phyloP scores from a whole-genome alignment of 1,139 yeast genomes.

The Geotrichum siamense region DNA sequence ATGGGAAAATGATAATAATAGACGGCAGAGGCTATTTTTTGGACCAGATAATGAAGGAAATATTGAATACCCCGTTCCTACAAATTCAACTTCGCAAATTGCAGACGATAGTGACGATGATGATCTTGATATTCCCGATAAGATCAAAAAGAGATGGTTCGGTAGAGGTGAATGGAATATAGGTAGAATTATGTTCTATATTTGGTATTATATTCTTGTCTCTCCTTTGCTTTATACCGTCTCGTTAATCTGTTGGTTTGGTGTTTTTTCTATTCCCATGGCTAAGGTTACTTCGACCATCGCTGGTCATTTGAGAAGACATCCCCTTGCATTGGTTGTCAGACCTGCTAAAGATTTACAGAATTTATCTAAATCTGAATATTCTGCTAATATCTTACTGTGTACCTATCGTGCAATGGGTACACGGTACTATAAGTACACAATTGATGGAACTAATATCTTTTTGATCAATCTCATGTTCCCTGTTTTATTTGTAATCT shows the following conservation, averaged over 20 bases:
- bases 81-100: neutral
- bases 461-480: slow-evolving; percentile 79
- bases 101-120: neutral
- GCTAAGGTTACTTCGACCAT: slow-evolving; percentile 64
- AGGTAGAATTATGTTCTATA: slow-evolving; percentile 74
- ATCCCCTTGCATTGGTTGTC: slow-evolving; percentile 78
- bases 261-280: slow-evolving; percentile 91
- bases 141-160: slow-evolving; percentile 47
- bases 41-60: slow-evolving; percentile 39
- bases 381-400: slow-evolving; percentile 42
- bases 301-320: slow-evolving; percentile 74
- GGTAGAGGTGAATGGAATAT: slow-evolving; percentile 92
- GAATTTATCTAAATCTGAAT: slow-evolving; percentile 21
- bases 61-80: neutral
- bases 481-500: slow-evolving; percentile 74
- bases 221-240: slow-evolving; percentile 60
- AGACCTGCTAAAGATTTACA: slow-evolving; percentile 46
- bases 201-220: slow-evolving; percentile 58
- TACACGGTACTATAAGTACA: slow-evolving; percentile 85
- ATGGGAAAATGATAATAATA: slow-evolving; percentile 71
- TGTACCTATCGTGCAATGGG: slow-evolving; percentile 94
- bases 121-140: slow-evolving; percentile 17
- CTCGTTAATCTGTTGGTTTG: slow-evolving; percentile 64
- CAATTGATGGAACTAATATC: slow-evolving; percentile 92
- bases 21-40: slow-evolving; percentile 58